phyloP scores from a whole-genome alignment of 2,329 filamentous ascomycete genomes.

The Byssothecium circinans region DNA sequence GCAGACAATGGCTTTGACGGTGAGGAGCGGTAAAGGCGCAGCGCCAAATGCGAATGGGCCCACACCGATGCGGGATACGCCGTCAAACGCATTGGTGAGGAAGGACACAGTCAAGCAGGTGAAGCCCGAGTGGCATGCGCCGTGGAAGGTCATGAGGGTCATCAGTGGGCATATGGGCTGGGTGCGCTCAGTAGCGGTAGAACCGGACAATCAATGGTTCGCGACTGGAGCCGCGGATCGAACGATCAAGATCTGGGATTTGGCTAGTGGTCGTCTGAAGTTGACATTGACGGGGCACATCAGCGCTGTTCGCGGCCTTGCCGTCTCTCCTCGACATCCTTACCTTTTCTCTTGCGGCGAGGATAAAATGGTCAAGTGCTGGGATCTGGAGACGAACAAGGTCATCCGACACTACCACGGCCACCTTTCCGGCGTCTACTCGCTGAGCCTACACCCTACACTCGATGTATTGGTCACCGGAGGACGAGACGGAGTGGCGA shows the following conservation, averaged over 20 bases:
- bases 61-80: constrained; percentile 53
- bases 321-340: constrained; percentile 88
- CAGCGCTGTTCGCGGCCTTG: constrained; percentile 62
- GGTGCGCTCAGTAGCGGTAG: constrained; percentile 73
- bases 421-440: constrained; percentile 94
- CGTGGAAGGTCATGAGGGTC: constrained; percentile 97
- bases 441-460: constrained; percentile 87
- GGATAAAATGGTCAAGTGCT: constrained; percentile 99
- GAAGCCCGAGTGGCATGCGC: constrained; percentile 93
- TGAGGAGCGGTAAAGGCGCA: constrained; percentile 50
- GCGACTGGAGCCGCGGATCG: constrained; percentile 92
- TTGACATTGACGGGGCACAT: constrained; percentile 37
- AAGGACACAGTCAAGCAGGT: constrained; percentile 66
- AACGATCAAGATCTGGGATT: constrained; percentile 98
- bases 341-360: constrained; percentile 98
- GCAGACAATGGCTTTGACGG: constrained; percentile 60
- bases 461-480: constrained; percentile 94
- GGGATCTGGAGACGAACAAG: constrained; percentile 99
- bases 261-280: constrained; percentile 69
- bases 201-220: constrained; percentile 97
- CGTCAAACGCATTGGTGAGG: constrained; percentile 61
- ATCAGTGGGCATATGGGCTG: constrained; percentile 96
- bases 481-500: constrained; percentile 83
- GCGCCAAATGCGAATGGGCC: constrained; percentile 60
- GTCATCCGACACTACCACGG: constrained; percentile 86